These are phyloP conservation scores for Gilbertella persicaria DNA, from an alignment of 371 early-diverging fungal species.

Conservation along the genomic window DNA sequence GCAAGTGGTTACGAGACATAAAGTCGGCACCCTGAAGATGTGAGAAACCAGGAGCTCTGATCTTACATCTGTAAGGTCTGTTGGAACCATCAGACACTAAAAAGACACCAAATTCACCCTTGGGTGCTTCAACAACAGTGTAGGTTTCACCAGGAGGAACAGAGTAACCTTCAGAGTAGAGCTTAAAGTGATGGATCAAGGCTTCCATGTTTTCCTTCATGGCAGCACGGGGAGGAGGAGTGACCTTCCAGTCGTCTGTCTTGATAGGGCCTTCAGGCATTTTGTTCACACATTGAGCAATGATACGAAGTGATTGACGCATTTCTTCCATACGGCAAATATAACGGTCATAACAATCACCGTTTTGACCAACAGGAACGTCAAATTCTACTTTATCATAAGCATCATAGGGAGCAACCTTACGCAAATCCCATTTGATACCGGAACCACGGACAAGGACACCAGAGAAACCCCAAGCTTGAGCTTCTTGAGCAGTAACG, in stretches of 20 bases:
- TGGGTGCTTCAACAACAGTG: constrained; percentile 96
- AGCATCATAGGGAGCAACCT: constrained; percentile 93
- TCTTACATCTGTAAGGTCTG: constrained; percentile 97
- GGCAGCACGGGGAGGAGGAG: constrained; percentile 91
- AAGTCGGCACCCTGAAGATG: constrained; percentile 92
- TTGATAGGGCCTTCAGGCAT: constrained; percentile 95
- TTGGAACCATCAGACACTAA: constrained; percentile 88
- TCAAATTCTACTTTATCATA: constrained; percentile 96
- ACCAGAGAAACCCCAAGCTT: constrained; percentile 93
- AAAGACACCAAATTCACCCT: constrained; percentile 96
- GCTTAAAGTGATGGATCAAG: constrained; percentile 97
- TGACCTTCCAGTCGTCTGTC: constrained; percentile 94
- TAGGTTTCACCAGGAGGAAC: constrained; percentile 97
- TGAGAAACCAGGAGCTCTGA: constrained; percentile 96
- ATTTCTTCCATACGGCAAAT: constrained; percentile 97
- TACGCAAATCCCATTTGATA: constrained; percentile 94
- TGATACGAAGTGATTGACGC: constrained; percentile 95
- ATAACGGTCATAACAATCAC: constrained; percentile 97
- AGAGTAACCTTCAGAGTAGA: constrained; percentile 96
- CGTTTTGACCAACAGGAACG: constrained; percentile 93
- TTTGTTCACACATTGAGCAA: constrained; percentile 91
- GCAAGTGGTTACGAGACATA: constrained; percentile 86
- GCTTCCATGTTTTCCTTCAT: constrained; percentile 99
- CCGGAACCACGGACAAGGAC: constrained; percentile 95
- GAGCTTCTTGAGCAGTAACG: constrained; percentile 85